These are phyloP conservation scores for Atalantia buxifolia DNA, from an alignment of 345 rosid species.

Conservation along the genomic window DNA sequence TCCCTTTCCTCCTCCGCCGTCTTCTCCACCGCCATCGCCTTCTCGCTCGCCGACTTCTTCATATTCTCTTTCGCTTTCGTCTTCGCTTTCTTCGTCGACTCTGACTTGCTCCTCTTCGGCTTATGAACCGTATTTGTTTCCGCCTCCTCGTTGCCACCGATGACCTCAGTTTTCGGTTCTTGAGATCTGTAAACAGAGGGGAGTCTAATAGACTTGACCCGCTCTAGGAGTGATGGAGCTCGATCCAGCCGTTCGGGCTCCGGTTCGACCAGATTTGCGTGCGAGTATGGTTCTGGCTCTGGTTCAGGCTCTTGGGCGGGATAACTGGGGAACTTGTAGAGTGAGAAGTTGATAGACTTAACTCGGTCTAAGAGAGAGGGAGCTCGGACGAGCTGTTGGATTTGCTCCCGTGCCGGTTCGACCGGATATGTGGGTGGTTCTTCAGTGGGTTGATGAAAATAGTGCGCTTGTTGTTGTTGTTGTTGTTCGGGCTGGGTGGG, in stretches of 20 bases:
- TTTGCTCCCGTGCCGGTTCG: not conserved
- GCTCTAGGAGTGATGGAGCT: conserved; percentile 53
- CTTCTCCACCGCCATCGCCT: conserved; percentile 10
- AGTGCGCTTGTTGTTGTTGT: not conserved
- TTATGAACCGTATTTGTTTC: conserved; percentile 16
- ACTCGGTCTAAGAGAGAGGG: conserved; percentile 53
- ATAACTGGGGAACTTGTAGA: conserved; percentile 26
- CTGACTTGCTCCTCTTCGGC: conserved; percentile 44
- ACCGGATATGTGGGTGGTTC: not conserved
- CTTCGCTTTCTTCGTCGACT: conserved; percentile 13
- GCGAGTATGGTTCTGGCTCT: conserved; percentile 11
- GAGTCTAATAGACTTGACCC: conserved; percentile 58
- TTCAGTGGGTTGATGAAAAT: conserved; percentile 7
- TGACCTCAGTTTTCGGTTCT: conserved; percentile 1
- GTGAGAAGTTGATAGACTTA: conserved; percentile 42
- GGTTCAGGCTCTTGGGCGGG: not conserved
- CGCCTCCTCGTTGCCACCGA: not conserved
- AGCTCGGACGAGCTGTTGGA: conserved; percentile 28
- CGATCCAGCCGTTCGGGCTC: conserved; percentile 25
- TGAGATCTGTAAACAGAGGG: conserved; percentile 34
- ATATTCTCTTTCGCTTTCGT: conserved; percentile 32
- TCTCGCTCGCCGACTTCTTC: conserved; percentile 76
- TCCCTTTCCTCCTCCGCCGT: conserved; percentile 19
- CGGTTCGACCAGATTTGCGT: conserved; percentile 1
- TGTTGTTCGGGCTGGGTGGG: conserved; percentile 11